These are phyloP conservation scores for Sextonia rubra DNA, from an alignment of 164 flowering plant genomes.

Conservation along the genomic window DNA sequence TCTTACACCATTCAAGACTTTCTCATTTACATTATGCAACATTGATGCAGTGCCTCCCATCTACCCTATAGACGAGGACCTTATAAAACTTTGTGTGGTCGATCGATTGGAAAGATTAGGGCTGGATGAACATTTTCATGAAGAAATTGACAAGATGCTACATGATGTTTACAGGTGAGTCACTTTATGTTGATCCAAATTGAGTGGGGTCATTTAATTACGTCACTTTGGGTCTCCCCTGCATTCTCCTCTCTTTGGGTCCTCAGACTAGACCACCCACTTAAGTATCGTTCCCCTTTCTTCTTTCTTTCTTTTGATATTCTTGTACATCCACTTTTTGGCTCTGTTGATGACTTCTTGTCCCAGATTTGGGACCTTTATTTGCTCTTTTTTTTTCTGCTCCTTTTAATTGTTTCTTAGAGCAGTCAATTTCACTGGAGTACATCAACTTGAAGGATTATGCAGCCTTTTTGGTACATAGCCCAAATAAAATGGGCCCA, in stretches of 20 bases:
- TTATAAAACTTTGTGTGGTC: conserved; percentile 25
- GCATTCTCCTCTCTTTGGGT: too few species aligned
- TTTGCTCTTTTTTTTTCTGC: too few species aligned
- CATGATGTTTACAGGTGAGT: conserved; percentile 23
- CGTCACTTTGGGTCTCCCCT: not conserved
- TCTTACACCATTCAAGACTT: not conserved
- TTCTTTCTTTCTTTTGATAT: not conserved
- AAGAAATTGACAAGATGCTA: conserved; percentile 24
- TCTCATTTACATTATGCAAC: not conserved
- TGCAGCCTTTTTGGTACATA: too few species aligned
- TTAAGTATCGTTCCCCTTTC: not conserved
- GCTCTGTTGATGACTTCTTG: too few species aligned
- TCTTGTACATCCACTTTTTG: too few species aligned
- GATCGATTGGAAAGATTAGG: conserved; percentile 32
- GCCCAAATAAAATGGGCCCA: too few species aligned
- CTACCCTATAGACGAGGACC: conserved; percentile 26
- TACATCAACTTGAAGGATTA: too few species aligned
- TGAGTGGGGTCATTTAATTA: not conserved
- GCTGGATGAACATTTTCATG: conserved; percentile 20
- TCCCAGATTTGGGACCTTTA: too few species aligned
- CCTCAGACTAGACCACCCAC: not conserved
- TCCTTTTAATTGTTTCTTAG: too few species aligned
- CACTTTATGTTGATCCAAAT: not conserved
- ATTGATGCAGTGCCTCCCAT: conserved; percentile 26
- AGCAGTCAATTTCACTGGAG: too few species aligned